Evolutionary conservation across 225 moss, liverwort and hornwort genomes (phyloP).

Genomic region (Marchantia paleacea): DNA sequence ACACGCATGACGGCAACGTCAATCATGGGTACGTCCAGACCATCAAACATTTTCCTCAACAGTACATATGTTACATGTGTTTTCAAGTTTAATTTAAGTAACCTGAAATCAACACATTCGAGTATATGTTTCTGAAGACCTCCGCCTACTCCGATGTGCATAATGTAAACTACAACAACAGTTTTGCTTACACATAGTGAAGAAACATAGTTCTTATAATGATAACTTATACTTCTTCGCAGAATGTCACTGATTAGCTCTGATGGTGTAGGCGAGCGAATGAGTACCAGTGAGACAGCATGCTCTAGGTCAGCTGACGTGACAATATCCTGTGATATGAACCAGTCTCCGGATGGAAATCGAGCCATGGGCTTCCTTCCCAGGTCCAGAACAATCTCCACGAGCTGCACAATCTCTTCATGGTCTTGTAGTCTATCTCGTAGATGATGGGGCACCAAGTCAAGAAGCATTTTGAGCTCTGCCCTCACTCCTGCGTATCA

Average conservation of each 20-base stretch:
- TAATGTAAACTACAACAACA: not conserved
- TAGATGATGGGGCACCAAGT: constrained; percentile 75
- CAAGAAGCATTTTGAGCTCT: constrained; percentile 72
- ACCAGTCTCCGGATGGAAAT: constrained; percentile 91
- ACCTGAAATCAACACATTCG: no score
- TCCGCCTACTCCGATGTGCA: not conserved
- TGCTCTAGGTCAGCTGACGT: constrained; percentile 68
- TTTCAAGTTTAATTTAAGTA: no score
- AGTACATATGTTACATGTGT: no score
- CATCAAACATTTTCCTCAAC: no score
- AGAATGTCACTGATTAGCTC: not conserved
- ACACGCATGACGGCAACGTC: not conserved
- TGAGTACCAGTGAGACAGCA: constrained; percentile 70
- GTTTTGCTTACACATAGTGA: not conserved
- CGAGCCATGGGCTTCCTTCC: constrained; percentile 86
- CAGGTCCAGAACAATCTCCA: constrained; percentile 89
- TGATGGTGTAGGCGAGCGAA: not conserved
- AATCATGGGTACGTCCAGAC: not conserved
- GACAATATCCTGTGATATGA: constrained; percentile 67
- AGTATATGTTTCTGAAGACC: not conserved
- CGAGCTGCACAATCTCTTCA: constrained; percentile 60
- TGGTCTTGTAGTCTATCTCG: constrained; percentile 60
- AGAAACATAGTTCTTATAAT: not conserved
- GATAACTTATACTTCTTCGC: not conserved
- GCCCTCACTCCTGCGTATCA: constrained; percentile 31